Conservation (phyloP, 768 basidiomycete species). For the Suillus tomentosus region DNA sequence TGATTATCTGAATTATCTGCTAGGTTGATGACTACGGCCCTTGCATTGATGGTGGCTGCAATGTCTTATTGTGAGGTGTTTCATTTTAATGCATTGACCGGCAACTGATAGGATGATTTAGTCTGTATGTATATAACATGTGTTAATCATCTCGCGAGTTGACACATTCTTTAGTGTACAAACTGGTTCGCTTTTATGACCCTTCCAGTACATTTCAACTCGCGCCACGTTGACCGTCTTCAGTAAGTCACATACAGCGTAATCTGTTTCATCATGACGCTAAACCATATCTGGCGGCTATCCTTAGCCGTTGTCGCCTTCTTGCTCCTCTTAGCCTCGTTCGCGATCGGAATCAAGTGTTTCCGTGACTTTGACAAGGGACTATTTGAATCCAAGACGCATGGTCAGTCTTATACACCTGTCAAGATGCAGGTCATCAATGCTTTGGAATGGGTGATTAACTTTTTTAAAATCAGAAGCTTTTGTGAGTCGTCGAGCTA, state of each 20-base stretch:
- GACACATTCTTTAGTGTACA: slow-evolving; percentile 58
- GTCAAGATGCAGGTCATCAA: slow-evolving; percentile 28
- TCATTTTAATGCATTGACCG: slow-evolving; percentile 6
- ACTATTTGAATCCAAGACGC: slow-evolving; percentile 68
- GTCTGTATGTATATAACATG: slow-evolving; percentile 27
- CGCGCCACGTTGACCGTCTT: slow-evolving; percentile 79
- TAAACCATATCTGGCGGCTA: slow-evolving; percentile 1
- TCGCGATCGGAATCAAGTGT: slow-evolving; percentile 75
- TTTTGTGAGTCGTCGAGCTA: no score
- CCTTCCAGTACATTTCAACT: slow-evolving; percentile 70
- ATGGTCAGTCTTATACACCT: slow-evolving; percentile 58
- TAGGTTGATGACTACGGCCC: slow-evolving; percentile 72
- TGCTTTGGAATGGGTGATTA: slow-evolving; percentile 39
- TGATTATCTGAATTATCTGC: slow-evolving; percentile 6
- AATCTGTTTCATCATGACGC: not conserved
- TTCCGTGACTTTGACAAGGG: slow-evolving; percentile 84
- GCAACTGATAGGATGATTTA: slow-evolving; percentile 15
- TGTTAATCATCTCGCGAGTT: slow-evolving; percentile 2
- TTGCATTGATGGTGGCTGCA: slow-evolving; percentile 78
- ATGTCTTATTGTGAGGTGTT: slow-evolving; percentile 68
- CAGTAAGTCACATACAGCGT: slow-evolving; percentile 48
- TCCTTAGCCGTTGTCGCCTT: slow-evolving; percentile 72
- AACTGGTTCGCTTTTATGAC: slow-evolving; percentile 81
- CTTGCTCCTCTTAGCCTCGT: slow-evolving; percentile 71
- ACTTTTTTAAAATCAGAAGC: slow-evolving; percentile 40